These are phyloP conservation scores for Wallacemonas sp. DNA, from an alignment of 208 protist genomes.

Conservation along the genomic window DNA sequence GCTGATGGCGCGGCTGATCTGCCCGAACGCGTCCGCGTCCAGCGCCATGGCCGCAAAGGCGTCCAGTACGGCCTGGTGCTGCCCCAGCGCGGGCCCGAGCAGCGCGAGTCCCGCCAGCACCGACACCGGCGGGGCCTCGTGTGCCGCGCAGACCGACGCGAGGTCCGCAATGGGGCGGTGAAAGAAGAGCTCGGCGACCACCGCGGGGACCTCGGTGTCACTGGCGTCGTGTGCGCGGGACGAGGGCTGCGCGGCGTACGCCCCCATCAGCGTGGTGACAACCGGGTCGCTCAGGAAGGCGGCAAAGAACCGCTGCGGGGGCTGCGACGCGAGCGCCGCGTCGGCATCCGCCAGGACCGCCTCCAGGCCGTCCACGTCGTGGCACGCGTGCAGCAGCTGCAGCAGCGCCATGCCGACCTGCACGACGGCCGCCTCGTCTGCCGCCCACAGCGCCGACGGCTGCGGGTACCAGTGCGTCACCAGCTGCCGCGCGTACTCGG, in stretches of 20 bases:
- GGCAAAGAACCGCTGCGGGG: constrained; percentile 1
- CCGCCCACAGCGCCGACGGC: constrained; percentile 23
- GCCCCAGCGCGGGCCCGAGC: neutral
- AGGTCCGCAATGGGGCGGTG: neutral
- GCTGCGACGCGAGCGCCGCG: neutral
- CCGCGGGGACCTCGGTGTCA: neutral
- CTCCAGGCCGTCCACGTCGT: constrained; percentile 1
- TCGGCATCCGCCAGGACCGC: neutral
- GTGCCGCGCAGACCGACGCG: neutral
- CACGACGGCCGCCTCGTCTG: constrained; percentile 21
- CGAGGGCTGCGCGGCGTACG: neutral
- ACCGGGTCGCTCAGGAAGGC: neutral
- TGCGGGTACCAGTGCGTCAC: constrained; percentile 67
- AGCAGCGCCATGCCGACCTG: constrained; percentile 55
- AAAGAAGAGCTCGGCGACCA: neutral
- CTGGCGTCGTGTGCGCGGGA: neutral
- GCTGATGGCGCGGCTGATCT: constrained; percentile 34
- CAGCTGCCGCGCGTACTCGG: constrained; percentile 76
- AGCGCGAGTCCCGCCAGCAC: constrained; percentile 23
- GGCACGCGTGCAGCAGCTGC: constrained; percentile 14
- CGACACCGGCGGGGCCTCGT: constrained; percentile 15
- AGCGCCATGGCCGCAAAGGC: constrained; percentile 25
- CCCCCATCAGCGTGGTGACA: neutral
- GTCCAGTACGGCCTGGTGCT: neutral
- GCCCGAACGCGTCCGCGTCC: constrained; percentile 31